Evolutionary conservation across 2,329 filamentous ascomycete genomes (phyloP), one percentile per base, ranked within the genome.

Genomic region (Pyricularia sp.): DNA sequence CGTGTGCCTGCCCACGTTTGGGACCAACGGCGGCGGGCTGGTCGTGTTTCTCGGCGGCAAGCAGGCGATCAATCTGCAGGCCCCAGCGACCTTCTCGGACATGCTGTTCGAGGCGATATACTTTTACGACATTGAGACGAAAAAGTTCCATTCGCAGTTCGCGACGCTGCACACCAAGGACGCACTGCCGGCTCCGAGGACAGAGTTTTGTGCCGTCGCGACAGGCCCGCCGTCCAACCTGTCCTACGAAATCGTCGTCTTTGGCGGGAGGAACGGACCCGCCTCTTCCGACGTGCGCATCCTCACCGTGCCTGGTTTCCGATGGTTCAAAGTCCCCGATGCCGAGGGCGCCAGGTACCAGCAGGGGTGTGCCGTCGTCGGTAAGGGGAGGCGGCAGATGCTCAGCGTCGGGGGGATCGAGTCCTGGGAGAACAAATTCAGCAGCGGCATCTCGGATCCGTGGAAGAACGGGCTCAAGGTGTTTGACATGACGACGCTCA

Each of bases 401-500:
- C 68, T 82, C 1, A 77, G 76, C 26, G 71, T 78, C 7, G 80
- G 80, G 23, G 81, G 81, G 3, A 14, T 23, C 26, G 26, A 30
- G 23, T 25, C n/a, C 23, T 23, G 26, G 28, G 20, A 65, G 3
- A 12, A 6, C 12, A 20, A 31, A 9, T 28, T 71, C 73, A 4
- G 74, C 78, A 61, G 72, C 73, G 25, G 72, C 70, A 50, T 69
- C 28, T 20, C 71, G 14, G 79, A 81, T 68, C 76, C 76, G 0
- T 80, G 78, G 77, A 69, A 71, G 5, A 76, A 78, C 50, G 78
- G 78, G 0, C 72, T 82, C 26, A 78, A 79, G 6, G 73, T 82
- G 6, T 79, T 80, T 70, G 79, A 81, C 66, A 76, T 82, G 77
- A 78, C 76, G 1, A 73, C 73, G 10, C 72, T 81, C 70, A 66